Evolutionary conservation across 345 rosid species (phyloP).

Genomic region (Gossypium sturtianum): DNA sequence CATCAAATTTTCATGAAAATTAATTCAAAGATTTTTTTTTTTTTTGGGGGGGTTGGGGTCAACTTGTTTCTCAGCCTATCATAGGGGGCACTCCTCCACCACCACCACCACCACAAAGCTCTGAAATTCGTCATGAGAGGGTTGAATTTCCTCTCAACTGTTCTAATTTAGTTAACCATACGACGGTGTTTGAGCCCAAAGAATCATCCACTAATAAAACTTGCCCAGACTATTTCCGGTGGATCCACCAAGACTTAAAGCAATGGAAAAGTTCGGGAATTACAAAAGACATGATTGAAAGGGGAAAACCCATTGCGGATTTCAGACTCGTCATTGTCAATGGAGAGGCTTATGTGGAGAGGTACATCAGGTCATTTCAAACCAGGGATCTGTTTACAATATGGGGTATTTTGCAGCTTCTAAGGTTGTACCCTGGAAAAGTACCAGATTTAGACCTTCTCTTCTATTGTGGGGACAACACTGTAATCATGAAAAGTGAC

Average conservation of each 20-base stretch:
- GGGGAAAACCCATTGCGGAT: slow-evolving; percentile 31
- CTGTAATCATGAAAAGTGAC: slow-evolving; percentile 33
- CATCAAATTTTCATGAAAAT: slow-evolving; percentile 15
- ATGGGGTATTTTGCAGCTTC: slow-evolving; percentile 75
- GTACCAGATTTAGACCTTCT: slow-evolving; percentile 66
- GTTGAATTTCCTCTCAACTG: slow-evolving; percentile 30
- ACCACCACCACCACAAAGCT: slow-evolving; percentile 2
- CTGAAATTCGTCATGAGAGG: slow-evolving; percentile 1
- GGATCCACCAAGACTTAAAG: slow-evolving; percentile 56
- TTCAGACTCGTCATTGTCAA: slow-evolving; percentile 46
- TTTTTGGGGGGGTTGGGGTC: no score
- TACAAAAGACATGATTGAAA: slow-evolving; percentile 45
- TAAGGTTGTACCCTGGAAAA: slow-evolving; percentile 60
- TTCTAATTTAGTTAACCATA: slow-evolving; percentile 7
- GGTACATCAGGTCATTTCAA: slow-evolving; percentile 39
- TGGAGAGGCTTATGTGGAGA: slow-evolving; percentile 56
- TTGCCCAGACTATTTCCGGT: slow-evolving; percentile 32
- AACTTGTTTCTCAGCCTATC: slow-evolving; percentile 18
- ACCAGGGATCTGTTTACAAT: slow-evolving; percentile 49
- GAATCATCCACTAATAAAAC: background rate
- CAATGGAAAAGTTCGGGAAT: slow-evolving; percentile 53
- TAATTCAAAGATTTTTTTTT: no score
- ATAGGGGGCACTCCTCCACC: slow-evolving; percentile 11
- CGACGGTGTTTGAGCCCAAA: background rate
- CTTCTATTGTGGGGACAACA: slow-evolving; percentile 55